Percentiles rank a stretch among this genome's conserved stretches.
These are phyloP conservation scores for Chalciporus sphaerocephalus DNA, from an alignment of 768 basidiomycete genomes.

Conservation along the genomic window DNA sequence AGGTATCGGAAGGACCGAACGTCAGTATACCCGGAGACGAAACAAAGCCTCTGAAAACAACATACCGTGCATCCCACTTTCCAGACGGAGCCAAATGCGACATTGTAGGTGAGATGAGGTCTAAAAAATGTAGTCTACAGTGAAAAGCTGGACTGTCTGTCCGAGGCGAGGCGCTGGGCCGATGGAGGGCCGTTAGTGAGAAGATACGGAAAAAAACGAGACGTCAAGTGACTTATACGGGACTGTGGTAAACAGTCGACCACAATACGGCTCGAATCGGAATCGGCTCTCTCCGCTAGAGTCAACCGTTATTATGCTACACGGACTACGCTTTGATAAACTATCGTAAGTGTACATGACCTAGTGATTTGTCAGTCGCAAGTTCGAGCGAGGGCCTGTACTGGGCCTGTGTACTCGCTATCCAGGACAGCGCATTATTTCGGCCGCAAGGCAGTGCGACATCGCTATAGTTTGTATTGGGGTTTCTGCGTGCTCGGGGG, in stretches of 20 bases:
- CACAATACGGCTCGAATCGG: slow-evolving; percentile 14
- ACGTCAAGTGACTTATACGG: not conserved
- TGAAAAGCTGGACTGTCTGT: slow-evolving; percentile 19
- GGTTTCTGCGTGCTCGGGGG: no score
- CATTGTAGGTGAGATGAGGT: slow-evolving; percentile 40
- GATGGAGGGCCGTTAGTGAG: slow-evolving; percentile 24
- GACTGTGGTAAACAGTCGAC: slow-evolving; percentile 4
- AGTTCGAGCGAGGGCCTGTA: no score
- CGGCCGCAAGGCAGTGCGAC: no score
- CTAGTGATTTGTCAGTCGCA: no score
- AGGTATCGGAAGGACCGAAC: slow-evolving; percentile 42
- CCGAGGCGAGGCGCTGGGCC: slow-evolving; percentile 24
- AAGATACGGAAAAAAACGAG: slow-evolving; percentile 1
- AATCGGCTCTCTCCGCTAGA: no score
- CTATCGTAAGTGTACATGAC: no score
- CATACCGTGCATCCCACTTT: slow-evolving; percentile 76
- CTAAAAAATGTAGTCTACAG: slow-evolving; percentile 27
- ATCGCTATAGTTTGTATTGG: no score
- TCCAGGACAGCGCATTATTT: no score
- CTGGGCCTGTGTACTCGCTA: no score
- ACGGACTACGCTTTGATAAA: no score
- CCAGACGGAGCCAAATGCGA: slow-evolving; percentile 45
- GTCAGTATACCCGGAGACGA: not conserved
- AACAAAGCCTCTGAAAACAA: not conserved
- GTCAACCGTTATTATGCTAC: no score